Conservation (phyloP, 2,329 filamentous ascomycete genomes). For the Zopfia rhizophila region DNA sequence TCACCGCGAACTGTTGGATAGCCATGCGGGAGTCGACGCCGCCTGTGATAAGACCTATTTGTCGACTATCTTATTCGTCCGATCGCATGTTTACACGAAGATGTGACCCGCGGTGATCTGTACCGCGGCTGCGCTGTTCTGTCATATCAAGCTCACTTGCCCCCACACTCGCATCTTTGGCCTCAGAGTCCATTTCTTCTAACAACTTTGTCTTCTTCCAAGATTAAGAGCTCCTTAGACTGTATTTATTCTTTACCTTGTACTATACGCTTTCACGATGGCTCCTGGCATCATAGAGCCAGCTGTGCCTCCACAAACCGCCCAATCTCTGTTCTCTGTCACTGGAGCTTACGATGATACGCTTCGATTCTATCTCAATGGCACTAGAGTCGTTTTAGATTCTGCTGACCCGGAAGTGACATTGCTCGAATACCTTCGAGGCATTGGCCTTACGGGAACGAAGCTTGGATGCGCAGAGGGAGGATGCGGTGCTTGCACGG, state of each 20-base stretch:
- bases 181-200: not conserved
- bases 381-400: constrained; percentile 86
- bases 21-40: constrained; percentile 1
- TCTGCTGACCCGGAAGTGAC: constrained; percentile 91
- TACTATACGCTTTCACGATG: constrained; percentile 53
- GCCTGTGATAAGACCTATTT: constrained; percentile 13
- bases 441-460: constrained; percentile 92
- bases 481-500: constrained; percentile 94
- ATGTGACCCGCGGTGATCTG: constrained; percentile 3
- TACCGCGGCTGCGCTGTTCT: constrained; percentile 12
- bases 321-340: constrained; percentile 66
- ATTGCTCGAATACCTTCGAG: constrained; percentile 89
- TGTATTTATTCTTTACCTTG: not conserved
- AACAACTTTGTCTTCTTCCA: not conserved
- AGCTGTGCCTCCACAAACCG: constrained; percentile 58
- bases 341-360: constrained; percentile 87
- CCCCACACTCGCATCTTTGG: constrained; percentile 13
- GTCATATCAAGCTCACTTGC: constrained; percentile 27
- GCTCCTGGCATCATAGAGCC: constrained; percentile 66
- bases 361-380: constrained; percentile 92
- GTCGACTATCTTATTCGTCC: constrained; percentile 17
- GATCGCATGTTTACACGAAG: constrained; percentile 4
- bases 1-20: not conserved
- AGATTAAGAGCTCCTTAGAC: not conserved
- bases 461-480: constrained; percentile 97